Percentiles rank a stretch among this genome's conserved stretches.
Evolutionary conservation across 1,139 yeast genomes (phyloP).

Genomic region (Suhomyces chickasaworum): DNA sequence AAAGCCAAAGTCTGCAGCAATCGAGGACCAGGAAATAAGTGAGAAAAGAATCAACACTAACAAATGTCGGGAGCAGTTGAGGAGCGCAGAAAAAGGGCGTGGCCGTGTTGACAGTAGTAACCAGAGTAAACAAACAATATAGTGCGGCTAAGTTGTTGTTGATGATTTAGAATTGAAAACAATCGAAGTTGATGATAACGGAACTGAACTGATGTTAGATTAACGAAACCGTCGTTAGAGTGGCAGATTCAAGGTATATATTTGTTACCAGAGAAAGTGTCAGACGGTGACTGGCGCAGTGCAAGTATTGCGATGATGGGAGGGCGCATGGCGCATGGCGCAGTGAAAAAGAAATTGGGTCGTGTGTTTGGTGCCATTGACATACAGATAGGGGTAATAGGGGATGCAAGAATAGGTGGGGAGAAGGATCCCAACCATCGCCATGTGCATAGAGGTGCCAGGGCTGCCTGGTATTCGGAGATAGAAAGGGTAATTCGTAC

Average conservation of each 20-base stretch:
- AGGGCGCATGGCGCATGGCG: too few species aligned
- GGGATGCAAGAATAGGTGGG: constrained; percentile 2
- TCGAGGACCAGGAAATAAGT: neutral
- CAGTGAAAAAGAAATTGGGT: constrained; percentile 12
- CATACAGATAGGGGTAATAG: constrained; percentile 12
- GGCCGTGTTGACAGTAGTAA: constrained; percentile 1
- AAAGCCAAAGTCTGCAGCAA: neutral
- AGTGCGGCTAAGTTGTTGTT: constrained; percentile 5
- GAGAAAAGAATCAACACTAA: neutral
- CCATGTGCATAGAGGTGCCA: neutral
- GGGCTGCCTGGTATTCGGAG: neutral
- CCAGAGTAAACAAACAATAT: neutral
- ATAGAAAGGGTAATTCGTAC: too few species aligned
- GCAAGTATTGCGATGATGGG: constrained; percentile 9
- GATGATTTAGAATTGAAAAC: too few species aligned
- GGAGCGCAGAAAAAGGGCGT: constrained; percentile 2
- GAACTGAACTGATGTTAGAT: too few species aligned
- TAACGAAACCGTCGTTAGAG: too few species aligned
- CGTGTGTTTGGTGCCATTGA: constrained; percentile 2
- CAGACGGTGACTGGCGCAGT: constrained; percentile 8
- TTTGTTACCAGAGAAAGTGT: neutral
- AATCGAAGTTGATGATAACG: too few species aligned
- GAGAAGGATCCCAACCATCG: constrained; percentile 1
- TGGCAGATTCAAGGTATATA: constrained; percentile 1
- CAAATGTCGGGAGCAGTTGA: neutral